Percentiles rank a stretch among this genome's conserved stretches.
Evolutionary conservation across 2,329 filamentous ascomycete species (phyloP).

Genomic region (Tolypocladium inflatum): DNA sequence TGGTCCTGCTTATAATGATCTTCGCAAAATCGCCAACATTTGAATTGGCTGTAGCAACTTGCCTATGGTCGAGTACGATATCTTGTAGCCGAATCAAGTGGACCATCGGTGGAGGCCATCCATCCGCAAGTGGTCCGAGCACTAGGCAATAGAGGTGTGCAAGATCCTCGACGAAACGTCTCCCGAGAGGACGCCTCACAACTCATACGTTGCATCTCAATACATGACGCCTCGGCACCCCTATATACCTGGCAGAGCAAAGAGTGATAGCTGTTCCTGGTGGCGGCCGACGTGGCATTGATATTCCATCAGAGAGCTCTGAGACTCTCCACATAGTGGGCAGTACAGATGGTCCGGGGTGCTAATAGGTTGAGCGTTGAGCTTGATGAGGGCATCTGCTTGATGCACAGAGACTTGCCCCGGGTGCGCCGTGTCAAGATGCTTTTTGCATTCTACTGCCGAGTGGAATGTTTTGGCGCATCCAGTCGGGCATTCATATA

Average conservation of each 20-base stretch:
- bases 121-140: background rate
- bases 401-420: background rate
- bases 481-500: background rate
- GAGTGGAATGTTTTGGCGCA: background rate
- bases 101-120: background rate
- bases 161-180: background rate
- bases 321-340: constrained; percentile 7
- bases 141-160: background rate
- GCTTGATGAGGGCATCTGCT: background rate
- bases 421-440: constrained; percentile 1
- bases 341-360: background rate
- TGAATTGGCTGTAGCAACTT: no score
- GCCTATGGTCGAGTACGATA: no score
- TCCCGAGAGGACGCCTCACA: background rate
- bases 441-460: background rate
- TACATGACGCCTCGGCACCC: no score
- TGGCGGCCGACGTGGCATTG: constrained; percentile 15
- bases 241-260: no score
- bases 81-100: no score
- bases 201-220: background rate
- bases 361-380: background rate
- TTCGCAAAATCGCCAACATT: no score
- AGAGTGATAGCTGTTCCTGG: constrained; percentile 14
- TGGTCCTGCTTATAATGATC: no score
- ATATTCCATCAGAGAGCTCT: constrained; percentile 9